A percentile compares a stretch with the other conserved stretches of the same genome.
Conservation (phyloP, 805 yeast genomes). For the Nakazawaea siamensis region DNA sequence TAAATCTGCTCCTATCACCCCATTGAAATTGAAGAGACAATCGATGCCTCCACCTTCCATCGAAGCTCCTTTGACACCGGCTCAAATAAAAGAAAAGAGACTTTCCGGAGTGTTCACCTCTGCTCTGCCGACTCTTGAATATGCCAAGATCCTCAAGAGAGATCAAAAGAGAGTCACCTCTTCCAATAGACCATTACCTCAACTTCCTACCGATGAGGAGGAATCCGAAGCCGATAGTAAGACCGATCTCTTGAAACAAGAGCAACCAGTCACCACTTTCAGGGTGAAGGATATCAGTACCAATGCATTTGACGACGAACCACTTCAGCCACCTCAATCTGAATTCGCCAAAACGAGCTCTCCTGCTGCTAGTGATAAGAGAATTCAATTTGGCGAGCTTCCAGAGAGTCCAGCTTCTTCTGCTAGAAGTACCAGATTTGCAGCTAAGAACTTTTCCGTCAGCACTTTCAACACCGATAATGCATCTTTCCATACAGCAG, state of each 20-base stretch:
- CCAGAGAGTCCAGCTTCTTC: conserved; percentile 8
- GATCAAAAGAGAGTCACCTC: conserved; percentile 7
- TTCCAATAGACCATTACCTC: conserved; percentile 10
- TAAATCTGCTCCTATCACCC: not conserved
- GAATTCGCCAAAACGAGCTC: conserved; percentile 4
- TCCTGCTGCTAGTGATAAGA: conserved; percentile 3
- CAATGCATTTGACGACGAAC: not conserved
- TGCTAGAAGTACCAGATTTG: not conserved
- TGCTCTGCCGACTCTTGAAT: not conserved
- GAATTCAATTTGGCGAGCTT: conserved; percentile 11
- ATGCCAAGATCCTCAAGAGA: conserved; percentile 1
- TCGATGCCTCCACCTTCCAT: conserved; percentile 9
- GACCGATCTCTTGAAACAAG: not conserved
- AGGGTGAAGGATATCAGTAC: not conserved
- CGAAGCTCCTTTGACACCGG: conserved; percentile 10
- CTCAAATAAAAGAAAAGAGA: conserved; percentile 5
- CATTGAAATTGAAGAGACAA: not conserved
- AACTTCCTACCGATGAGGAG: conserved; percentile 2
- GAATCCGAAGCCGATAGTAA: conserved; percentile 5
- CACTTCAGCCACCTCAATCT: conserved; percentile 1
- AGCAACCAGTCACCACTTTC: not conserved
- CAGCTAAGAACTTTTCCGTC: conserved; percentile 1
- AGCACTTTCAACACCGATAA: conserved; percentile 8
- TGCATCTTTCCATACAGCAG: conserved; percentile 11
- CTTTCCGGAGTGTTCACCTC: not conserved